phyloP scores from a whole-genome alignment of 1,284 basidiomycete species.

The Leccinum subspadiceum region DNA sequence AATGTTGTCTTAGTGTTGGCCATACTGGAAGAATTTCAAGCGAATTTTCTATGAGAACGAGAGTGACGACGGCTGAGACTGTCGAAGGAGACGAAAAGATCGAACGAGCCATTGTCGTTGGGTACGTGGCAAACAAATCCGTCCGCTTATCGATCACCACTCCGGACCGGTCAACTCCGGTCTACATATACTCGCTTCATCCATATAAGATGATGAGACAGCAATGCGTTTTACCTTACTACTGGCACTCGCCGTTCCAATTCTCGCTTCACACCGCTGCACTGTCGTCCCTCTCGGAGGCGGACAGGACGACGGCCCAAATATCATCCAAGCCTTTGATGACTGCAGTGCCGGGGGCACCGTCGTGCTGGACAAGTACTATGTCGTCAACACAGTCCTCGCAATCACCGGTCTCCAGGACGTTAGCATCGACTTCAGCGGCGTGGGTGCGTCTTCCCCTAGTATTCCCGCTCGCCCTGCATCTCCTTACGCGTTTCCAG shows the following conservation, averaged over 20 bases:
- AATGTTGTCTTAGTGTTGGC: constrained; percentile 54
- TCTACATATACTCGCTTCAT: not conserved
- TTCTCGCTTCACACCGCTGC: constrained; percentile 13
- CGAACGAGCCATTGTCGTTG: not conserved
- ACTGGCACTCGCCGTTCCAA: not conserved
- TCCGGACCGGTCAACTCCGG: not conserved
- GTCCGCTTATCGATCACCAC: constrained; percentile 19
- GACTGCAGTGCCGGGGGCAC: constrained; percentile 16
- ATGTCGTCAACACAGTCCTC: constrained; percentile 30
- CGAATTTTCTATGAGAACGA: constrained; percentile 66
- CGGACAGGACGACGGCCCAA: constrained; percentile 10
- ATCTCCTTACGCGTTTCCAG: not conserved
- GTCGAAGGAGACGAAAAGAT: constrained; percentile 39
- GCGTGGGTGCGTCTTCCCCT: not conserved
- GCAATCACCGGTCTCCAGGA: not conserved
- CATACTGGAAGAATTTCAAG: constrained; percentile 47
- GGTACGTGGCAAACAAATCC: constrained; percentile 3
- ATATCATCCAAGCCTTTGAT: constrained; percentile 7
- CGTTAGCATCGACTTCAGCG: not conserved
- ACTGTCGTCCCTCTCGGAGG: not conserved
- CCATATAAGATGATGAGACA: not conserved
- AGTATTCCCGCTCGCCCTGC: not conserved
- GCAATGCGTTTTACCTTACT: constrained; percentile 1
- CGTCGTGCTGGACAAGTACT: constrained; percentile 36
- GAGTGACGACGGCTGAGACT: constrained; percentile 44